Base-by-base conservation (phyloP, 1,284 basidiomycete genomes). In the Papiliotrema nemorosa region DNA sequence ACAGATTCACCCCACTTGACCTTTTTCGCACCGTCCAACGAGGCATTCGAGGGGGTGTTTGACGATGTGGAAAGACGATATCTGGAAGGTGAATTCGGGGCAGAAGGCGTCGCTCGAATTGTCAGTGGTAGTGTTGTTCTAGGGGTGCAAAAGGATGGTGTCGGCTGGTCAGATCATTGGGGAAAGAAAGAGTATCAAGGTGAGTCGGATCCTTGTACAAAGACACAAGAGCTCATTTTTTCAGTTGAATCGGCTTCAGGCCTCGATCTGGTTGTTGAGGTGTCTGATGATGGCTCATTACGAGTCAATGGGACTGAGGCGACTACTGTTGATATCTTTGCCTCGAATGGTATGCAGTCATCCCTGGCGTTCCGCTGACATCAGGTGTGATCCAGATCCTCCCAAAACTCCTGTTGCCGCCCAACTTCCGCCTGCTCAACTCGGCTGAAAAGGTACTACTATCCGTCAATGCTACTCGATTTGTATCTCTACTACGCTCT, bases 331-430 rank as follows among this genome's bases (percentile, higher is more conserved):
- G 91, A 97, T 67, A 83, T 93, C 39, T 90, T 92, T 60, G 90
- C 90, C 2, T 85, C 88, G n/a, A 97, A 97, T 60, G 92, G 77
- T 66, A 22, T 42, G 57, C 50, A 16, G 20, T 25, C 21, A 27
- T 40, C 27, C 7, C 5, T n/a, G 33, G 20, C 6, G 29, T 24
- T 31, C 1, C 14, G 26, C 52, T 51, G 35, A 43, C 21, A 26
- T 27, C 69, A 69, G 78, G 92, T 43, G 96, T 97, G 37, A 72
- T 97, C 20, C 96, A 98, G 72, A 81, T 92, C 39, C 81, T 98
- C 36, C 87, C 88, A 9, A 81, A 82, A 13, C 80, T 98, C 21
- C 82, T 98, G 13, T 72, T 96, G 13, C 88, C 91, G 1, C 79
- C 82, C 0, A 79, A 86, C 27, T 82, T 98, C 40, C 79, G 82